Percentiles rank a stretch among this genome's conserved stretches.
Conservation (phyloP, 2,329 filamentous ascomycete genomes). For the Claviceps purpurea region DNA sequence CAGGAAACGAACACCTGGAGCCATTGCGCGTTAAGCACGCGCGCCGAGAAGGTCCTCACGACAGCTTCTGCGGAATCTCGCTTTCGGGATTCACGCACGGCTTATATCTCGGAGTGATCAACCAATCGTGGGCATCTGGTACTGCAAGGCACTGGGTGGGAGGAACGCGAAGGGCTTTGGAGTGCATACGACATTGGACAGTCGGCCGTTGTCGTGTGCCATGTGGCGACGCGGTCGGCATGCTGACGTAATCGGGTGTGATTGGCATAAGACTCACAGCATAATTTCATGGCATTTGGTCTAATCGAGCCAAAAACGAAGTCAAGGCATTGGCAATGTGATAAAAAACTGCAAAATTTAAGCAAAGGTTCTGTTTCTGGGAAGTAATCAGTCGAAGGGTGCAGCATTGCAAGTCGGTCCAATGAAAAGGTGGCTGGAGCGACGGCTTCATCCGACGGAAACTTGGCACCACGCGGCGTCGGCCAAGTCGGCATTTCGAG, state of each 20-base stretch:
- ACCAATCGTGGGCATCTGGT: background rate
- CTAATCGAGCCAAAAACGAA: no score
- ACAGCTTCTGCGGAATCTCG: background rate
- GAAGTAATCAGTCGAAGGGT: background rate
- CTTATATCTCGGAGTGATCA: background rate
- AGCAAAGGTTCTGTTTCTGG: background rate
- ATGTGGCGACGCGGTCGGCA: background rate
- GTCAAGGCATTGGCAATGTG: background rate
- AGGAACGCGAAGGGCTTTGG: background rate
- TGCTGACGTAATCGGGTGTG: constrained; percentile 4
- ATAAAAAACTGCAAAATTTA: background rate
- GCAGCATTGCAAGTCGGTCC: background rate
- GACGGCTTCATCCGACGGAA: background rate
- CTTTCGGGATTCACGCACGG: background rate
- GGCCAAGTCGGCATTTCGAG: background rate
- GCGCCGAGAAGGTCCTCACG: background rate
- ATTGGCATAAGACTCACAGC: background rate
- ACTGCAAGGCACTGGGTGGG: background rate
- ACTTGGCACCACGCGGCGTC: background rate
- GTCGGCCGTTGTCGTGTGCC: no score
- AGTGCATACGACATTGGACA: background rate
- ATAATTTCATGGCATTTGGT: background rate
- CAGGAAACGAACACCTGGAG: constrained; percentile 22
- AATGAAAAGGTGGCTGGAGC: background rate
- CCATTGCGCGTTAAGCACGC: constrained; percentile 18